Percentiles rank a stretch among this genome's conserved stretches.
Conservation (phyloP, 768 basidiomycete genomes). For the Polyporus arcularius region DNA sequence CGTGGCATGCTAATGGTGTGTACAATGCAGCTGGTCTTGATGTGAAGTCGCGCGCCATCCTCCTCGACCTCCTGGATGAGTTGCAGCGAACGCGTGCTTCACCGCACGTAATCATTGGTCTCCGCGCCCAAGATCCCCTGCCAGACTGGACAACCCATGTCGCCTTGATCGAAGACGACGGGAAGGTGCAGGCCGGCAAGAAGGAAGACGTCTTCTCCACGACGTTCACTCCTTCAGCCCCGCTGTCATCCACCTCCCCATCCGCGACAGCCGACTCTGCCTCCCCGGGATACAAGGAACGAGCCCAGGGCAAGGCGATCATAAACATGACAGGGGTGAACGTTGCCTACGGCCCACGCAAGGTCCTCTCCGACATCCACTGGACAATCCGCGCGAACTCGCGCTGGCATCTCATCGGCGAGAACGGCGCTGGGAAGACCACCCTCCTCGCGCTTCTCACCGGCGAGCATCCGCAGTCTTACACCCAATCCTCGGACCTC, state of each 20-base stretch:
- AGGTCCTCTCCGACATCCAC: conserved; percentile 69
- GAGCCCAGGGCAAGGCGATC: conserved; percentile 40
- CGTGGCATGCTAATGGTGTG: background rate
- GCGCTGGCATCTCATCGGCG: conserved; percentile 87
- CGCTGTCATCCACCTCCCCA: background rate
- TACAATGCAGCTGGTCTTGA: conserved; percentile 72
- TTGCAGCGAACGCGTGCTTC: conserved; percentile 25
- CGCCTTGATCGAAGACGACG: conserved; percentile 48
- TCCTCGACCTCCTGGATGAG: conserved; percentile 62
- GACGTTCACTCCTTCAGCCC: background rate
- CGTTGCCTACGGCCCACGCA: conserved; percentile 69
- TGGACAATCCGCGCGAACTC: conserved; percentile 86
- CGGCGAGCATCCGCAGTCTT: conserved; percentile 95
- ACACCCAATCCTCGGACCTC: conserved; percentile 62
- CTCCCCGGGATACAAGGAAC: background rate
- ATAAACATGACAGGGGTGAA: conserved; percentile 67
- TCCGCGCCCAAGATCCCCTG: conserved; percentile 69
- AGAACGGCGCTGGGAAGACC: conserved; percentile 95
- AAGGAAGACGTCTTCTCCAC: conserved; percentile 46
- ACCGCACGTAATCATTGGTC: conserved; percentile 66
- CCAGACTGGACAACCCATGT: conserved; percentile 77
- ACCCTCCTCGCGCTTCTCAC: conserved; percentile 88
- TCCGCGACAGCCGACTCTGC: background rate
- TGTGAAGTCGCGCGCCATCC: conserved; percentile 51
- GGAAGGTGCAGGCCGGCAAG: conserved; percentile 51